These are phyloP conservation scores for Hansenula lynferdii DNA, from an alignment of 1,139 yeast genomes.

Conservation along the genomic window DNA sequence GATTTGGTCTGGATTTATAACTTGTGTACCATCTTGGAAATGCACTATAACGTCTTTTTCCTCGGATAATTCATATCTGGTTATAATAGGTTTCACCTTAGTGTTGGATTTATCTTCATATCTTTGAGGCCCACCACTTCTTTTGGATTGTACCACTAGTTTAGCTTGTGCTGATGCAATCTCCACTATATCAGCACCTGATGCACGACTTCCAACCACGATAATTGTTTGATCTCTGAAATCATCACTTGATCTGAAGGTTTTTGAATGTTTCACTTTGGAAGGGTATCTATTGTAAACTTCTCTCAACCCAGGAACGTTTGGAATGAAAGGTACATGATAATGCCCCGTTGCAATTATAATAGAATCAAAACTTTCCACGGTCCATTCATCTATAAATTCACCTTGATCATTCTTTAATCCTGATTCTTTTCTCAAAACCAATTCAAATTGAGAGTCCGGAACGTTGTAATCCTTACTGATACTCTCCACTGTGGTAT, in stretches of 20 bases:
- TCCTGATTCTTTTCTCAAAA: constrained; percentile 26
- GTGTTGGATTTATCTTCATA: constrained; percentile 6
- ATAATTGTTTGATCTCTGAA: constrained; percentile 32
- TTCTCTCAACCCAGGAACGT: constrained; percentile 34
- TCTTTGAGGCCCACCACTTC: constrained; percentile 11
- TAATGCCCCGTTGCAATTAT: constrained; percentile 54
- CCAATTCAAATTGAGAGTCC: constrained; percentile 29
- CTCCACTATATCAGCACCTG: constrained; percentile 37
- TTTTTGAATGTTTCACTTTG: constrained; percentile 35
- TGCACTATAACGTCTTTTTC: constrained; percentile 21
- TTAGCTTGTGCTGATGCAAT: constrained; percentile 18
- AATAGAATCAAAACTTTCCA: constrained; percentile 42
- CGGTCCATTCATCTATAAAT: constrained; percentile 33
- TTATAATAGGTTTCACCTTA: constrained; percentile 16
- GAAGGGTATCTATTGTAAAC: constrained; percentile 28
- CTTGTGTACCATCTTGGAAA: constrained; percentile 30
- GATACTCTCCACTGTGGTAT: constrained; percentile 38
- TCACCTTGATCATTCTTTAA: constrained; percentile 19
- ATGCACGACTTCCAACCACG: constrained; percentile 41
- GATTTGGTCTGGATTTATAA: constrained; percentile 27
- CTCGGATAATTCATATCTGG: constrained; percentile 11
- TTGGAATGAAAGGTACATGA: constrained; percentile 45
- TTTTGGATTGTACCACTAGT: constrained; percentile 20
- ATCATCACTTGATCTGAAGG: constrained; percentile 27
- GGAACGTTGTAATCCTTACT: constrained; percentile 17